Conservation (phyloP, 805 yeast species). For the Komagataella ulmi region DNA sequence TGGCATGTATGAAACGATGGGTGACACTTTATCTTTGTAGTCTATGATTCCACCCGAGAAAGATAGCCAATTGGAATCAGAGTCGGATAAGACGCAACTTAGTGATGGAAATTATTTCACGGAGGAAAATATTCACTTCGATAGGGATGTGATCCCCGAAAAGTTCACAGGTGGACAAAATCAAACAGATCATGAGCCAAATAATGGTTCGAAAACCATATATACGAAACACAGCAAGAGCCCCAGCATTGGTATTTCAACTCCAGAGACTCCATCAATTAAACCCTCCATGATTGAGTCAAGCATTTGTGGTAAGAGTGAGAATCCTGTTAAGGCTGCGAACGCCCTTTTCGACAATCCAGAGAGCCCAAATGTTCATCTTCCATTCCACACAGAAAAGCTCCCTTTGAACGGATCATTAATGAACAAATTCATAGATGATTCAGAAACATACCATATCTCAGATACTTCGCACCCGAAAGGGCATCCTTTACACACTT, state of each 20-base stretch:
- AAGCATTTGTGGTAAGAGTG: not conserved
- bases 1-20: not conserved
- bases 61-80: not conserved
- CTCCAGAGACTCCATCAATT: too few relatives aligned
- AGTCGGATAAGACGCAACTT: not conserved
- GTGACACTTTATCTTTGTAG: not conserved
- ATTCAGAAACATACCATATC: not conserved
- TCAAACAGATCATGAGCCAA: not conserved
- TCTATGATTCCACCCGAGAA: not conserved
- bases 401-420: not conserved
- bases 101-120: not conserved
- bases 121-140: not conserved
- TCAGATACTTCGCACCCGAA: not conserved
- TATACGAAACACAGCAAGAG: slow-evolving; percentile 3
- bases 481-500: not conserved
- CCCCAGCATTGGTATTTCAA: not conserved
- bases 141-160: not conserved
- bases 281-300: not conserved
- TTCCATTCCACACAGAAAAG: slow-evolving; percentile 2
- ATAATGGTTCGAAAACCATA: slow-evolving; percentile 4
- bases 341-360: not conserved
- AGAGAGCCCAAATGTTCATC: not conserved
- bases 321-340: not conserved
- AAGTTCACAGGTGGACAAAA: not conserved
- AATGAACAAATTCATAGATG: not conserved